phyloP scores from a whole-genome alignment of 2,329 filamentous ascomycete genomes.

The Hypoxylon rubiginosum region DNA sequence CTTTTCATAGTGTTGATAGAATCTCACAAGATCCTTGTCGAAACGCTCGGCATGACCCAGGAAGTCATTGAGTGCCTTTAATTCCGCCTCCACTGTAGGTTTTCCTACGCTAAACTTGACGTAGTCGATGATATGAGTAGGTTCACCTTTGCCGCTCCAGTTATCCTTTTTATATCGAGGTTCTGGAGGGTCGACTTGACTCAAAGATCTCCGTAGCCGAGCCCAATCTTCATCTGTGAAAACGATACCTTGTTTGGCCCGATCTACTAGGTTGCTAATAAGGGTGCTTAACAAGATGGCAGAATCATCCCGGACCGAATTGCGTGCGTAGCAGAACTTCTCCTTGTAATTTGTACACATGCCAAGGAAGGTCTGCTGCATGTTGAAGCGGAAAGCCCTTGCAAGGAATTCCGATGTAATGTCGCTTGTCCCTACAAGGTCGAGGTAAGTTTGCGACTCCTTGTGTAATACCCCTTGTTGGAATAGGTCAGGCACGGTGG shows the following conservation, averaged over 20 bases:
- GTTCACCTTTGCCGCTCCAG: constrained; percentile 45
- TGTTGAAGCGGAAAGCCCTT: constrained; percentile 69
- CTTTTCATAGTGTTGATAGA: constrained; percentile 53
- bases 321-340: constrained; percentile 70
- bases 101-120: constrained; percentile 69
- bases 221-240: constrained; percentile 62
- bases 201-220: constrained; percentile 51
- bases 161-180: constrained; percentile 61
- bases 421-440: constrained; percentile 55
- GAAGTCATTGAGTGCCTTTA: constrained; percentile 52
- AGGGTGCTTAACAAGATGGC: constrained; percentile 66
- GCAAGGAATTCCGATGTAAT: constrained; percentile 62
- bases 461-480: constrained; percentile 64
- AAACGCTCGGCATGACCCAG: constrained; percentile 43
- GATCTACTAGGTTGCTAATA: constrained; percentile 69
- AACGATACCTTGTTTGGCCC: constrained; percentile 66
- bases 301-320: constrained; percentile 60
- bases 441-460: constrained; percentile 60
- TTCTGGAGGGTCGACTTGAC: constrained; percentile 49
- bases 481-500: constrained; percentile 60
- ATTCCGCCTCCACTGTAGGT: constrained; percentile 55
- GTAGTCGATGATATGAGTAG: constrained; percentile 71
- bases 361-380: constrained; percentile 70
- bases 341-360: constrained; percentile 75
- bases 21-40: constrained; percentile 47